Base-by-base conservation (phyloP, 768 basidiomycete species). In the Termitomyces sp. region DNA sequence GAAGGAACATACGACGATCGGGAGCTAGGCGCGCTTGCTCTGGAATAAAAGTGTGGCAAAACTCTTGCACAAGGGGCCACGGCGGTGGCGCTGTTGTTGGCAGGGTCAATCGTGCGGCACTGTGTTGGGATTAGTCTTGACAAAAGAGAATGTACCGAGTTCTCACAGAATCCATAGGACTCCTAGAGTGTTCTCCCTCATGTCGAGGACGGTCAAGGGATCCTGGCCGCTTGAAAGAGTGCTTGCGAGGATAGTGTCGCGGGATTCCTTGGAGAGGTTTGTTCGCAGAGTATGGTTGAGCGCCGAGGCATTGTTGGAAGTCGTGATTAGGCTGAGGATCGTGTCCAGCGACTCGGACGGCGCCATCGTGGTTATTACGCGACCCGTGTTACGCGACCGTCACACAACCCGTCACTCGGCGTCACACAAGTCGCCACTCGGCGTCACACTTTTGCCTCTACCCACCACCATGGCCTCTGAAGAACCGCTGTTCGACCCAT, bases 401-500 rank as follows among this genome's bases (percentile, higher is more conserved):
- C n/a, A n/a, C n/a, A n/a, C n/a, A n/a, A n/a, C 25, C 32, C 14
- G 32, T 48, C 47, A 32, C 49, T 9, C 12, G 47, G 42, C 51
- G 50, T 51, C 50, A 53, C 40, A 43, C 40, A 6, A n/a, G n/a
- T n/a, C n/a, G n/a, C n/a, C 1, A 19, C 29, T 19, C 41, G 34
- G n/a, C n/a, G n/a, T n/a, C n/a, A n/a, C n/a, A n/a, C n/a, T 44
- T 53, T 44, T 53, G 41, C 17, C 27, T 5, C 27, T 25, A 27
- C 3, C 49, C 45, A 52, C 47, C 50, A 71, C 63, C 31, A 85
- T 84, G 82, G 76, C 83, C 50, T 78, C 83, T 14, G 87, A 86
- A 62, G 87, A 89, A 76, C 90, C 90, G 0, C 68, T 92, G 21
- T 93, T 92, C 65, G 90, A 93, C 65, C 87, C 87, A 1, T 89